A percentile compares a stretch with the other conserved stretches of the same genome.
These are phyloP conservation scores for Filobasidium floriforme DNA, from an alignment of 768 basidiomycete genomes.

Conservation along the genomic window DNA sequence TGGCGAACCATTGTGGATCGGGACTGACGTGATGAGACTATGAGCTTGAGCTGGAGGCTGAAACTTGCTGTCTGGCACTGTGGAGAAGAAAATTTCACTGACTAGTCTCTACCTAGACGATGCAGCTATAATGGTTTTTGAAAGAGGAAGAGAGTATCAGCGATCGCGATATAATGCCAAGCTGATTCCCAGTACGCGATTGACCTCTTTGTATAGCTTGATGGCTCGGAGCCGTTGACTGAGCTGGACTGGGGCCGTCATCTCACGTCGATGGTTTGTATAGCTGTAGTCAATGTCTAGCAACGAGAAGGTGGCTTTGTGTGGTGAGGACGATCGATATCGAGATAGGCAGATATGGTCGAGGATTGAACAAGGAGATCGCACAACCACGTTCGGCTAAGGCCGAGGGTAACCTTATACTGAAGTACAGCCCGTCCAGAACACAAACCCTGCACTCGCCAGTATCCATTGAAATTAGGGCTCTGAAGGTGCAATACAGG, in stretches of 20 bases:
- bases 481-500: too few relatives aligned
- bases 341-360: too few relatives aligned
- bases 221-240: slow-evolving; percentile 35
- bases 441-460: too few relatives aligned
- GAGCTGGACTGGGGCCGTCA: not conserved
- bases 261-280: not conserved
- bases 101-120: slow-evolving; percentile 42
- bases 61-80: too few relatives aligned
- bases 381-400: too few relatives aligned
- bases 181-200: slow-evolving; percentile 9
- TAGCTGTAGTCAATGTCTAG: not conserved
- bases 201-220: slow-evolving; percentile 44
- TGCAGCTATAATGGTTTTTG: slow-evolving; percentile 31
- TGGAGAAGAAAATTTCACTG: slow-evolving; percentile 2
- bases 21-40: slow-evolving; percentile 29
- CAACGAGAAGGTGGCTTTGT: too few relatives aligned
- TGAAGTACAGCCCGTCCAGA: too few relatives aligned
- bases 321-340: too few relatives aligned
- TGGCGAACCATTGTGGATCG: slow-evolving; percentile 44
- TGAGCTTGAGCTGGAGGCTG: not conserved
- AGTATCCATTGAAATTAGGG: too few relatives aligned
- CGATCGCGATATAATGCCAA: not conserved
- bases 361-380: too few relatives aligned
- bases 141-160: not conserved
- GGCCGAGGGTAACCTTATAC: too few relatives aligned